phyloP scores from a whole-genome alignment of 768 basidiomycete species.

The Holtermanniella nyarrowii region DNA sequence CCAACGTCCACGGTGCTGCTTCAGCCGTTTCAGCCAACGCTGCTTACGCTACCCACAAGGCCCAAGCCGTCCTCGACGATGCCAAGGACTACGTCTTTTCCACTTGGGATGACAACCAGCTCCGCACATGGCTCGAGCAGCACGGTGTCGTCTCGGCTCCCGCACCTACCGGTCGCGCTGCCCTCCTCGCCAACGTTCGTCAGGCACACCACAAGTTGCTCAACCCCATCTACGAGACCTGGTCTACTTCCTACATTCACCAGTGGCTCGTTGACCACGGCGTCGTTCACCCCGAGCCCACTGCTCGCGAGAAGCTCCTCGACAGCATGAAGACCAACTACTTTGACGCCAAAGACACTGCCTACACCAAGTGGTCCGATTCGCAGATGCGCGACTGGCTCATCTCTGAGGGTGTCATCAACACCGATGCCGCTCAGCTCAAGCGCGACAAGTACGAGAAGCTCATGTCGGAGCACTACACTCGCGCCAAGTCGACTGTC shows the following conservation, averaged over 20 bases:
- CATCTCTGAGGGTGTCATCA: conserved; percentile 39
- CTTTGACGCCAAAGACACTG: conserved; percentile 47
- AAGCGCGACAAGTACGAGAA: conserved; percentile 67
- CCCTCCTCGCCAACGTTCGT: conserved; percentile 60
- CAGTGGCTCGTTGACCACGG: conserved; percentile 75
- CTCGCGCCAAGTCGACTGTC: conserved; percentile 40
- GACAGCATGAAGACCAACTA: conserved; percentile 69
- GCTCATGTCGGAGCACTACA: conserved; percentile 50
- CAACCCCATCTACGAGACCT: conserved; percentile 65
- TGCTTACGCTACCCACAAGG: conserved; percentile 37
- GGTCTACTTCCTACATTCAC: conserved; percentile 75
- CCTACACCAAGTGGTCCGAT: conserved; percentile 36
- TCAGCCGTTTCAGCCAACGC: conserved; percentile 22
- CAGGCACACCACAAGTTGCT: conserved; percentile 54
- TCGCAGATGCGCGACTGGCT: conserved; percentile 38
- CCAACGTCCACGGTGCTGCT: conserved; percentile 20
- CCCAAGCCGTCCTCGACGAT: conserved; percentile 49
- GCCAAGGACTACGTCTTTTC: conserved; percentile 80
- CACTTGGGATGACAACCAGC: conserved; percentile 70
- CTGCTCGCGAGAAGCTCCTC: conserved; percentile 50
- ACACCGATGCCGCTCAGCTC: conserved; percentile 33
- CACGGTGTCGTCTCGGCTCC: conserved; percentile 63
- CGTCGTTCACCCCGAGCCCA: conserved; percentile 57
- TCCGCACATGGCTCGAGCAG: conserved; percentile 61
- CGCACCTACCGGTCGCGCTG: conserved; percentile 52